Evolutionary conservation across 2,329 filamentous ascomycete genomes (phyloP), one percentile per base, ranked within the genome.

Genomic region (Lecanoromycetidae sp.): DNA sequence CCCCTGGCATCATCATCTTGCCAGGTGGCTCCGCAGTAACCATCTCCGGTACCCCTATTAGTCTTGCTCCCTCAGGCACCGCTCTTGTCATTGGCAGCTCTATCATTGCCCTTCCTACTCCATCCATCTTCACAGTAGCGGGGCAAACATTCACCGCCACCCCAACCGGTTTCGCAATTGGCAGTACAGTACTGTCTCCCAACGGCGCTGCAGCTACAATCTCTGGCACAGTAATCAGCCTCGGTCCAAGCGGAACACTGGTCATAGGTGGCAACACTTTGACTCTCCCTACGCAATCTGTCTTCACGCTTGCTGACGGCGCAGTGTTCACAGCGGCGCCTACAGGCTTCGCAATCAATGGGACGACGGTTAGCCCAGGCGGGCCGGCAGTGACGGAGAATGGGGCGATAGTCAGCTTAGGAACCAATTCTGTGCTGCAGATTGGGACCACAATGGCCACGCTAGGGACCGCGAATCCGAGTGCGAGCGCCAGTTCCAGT

Each of bases 251-350:
- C 8, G 43, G 32, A 4, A 7, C 33, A 12, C n/a, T 46, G 6
- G 25, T 46, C 17, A 27, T 46, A 15, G 46, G 46, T 17, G 12
- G 29, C 1, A 48, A 44, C 6, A 48, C 39, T 12, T 30, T 48
- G 7, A 12, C 33, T 3, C 32, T 38, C 5, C 37, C 26, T 4
- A 30, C 38, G n/a, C 15, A 37, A n/a, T 30, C 30, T 6, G 12
- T 48, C 46, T 45, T 44, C 32, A 44, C 39, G 5, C 20, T 22
- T 13, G 25, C 44, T 8, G 39, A 39, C 9, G 35, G 46, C 15
- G 19, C 15, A 15, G 29, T 19, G 2, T 45, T 48, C 39, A 38
- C 39, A 2, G 46, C 32, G 7, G 20, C 20, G 4, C 15, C 46
- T 8, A 44, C 46, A 1, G 46, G 29, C 9, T 44, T 49, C 15